These are phyloP conservation scores for Suhomyces pyralidae DNA, from an alignment of 805 yeast genomes.

Conservation along the genomic window DNA sequence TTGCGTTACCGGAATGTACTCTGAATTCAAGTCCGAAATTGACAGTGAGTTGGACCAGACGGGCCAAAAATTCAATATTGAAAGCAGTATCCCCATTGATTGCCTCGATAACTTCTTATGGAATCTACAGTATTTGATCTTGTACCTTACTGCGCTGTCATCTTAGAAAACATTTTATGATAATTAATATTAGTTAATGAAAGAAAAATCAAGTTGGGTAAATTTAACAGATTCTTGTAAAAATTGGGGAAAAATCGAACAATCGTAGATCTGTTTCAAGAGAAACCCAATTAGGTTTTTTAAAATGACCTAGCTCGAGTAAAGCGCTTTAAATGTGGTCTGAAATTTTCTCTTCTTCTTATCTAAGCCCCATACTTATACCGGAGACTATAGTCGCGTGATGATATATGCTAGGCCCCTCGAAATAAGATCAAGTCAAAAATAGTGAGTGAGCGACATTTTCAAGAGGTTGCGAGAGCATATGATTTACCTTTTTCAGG, in stretches of 20 bases:
- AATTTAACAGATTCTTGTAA: not conserved
- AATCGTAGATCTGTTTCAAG: not conserved
- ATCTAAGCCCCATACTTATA: not conserved
- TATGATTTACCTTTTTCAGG: not conserved
- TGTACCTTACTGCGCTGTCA: slow-evolving; percentile 29
- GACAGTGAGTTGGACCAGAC: slow-evolving; percentile 5
- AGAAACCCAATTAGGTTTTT: not conserved
- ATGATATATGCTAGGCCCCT: not conserved
- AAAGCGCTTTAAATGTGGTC: not conserved
- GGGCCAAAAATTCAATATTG: slow-evolving; percentile 1
- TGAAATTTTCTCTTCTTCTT: not conserved
- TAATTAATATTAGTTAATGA: not conserved
- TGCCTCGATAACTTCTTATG: slow-evolving; percentile 41
- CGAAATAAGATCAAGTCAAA: not conserved
- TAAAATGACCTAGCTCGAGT: not conserved
- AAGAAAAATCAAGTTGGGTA: not conserved
- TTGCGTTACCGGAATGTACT: slow-evolving; percentile 16
- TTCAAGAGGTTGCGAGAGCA: not conserved
- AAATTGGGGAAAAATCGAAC: not conserved
- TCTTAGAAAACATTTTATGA: not conserved
- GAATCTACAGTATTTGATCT: slow-evolving; percentile 35
- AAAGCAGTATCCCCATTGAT: slow-evolving; percentile 30
- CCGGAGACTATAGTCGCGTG: not conserved
- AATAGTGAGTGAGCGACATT: not conserved
- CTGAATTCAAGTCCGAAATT: slow-evolving; percentile 9